A percentile compares a stretch with the other conserved stretches of the same genome.
phyloP scores from a whole-genome alignment of 345 rosid genomes.

The Hibiscus trionum region DNA sequence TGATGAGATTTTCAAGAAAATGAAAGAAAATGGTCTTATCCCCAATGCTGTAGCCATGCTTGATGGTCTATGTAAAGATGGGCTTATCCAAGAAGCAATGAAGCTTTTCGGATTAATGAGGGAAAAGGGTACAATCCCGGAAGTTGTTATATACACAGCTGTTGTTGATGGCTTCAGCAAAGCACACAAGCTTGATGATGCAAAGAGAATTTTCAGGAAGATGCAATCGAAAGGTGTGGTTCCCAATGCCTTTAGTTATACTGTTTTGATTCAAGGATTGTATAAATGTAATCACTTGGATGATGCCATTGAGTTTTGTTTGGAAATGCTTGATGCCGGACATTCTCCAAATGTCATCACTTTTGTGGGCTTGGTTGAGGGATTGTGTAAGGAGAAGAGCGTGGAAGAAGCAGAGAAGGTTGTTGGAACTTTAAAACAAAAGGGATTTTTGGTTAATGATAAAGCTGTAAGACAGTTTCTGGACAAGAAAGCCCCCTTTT shows the following conservation, averaged over 20 bases:
- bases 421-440: slow-evolving; percentile 36
- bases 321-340: slow-evolving; percentile 76
- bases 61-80: slow-evolving; percentile 94
- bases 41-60: slow-evolving; percentile 92
- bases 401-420: slow-evolving; percentile 46
- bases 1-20: slow-evolving; percentile 61
- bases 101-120: slow-evolving; percentile 77
- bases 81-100: slow-evolving; percentile 85
- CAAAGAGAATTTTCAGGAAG: slow-evolving; percentile 58
- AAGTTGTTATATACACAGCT: slow-evolving; percentile 82
- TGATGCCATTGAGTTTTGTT: slow-evolving; percentile 50
- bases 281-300: slow-evolving; percentile 42
- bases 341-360: slow-evolving; percentile 72
- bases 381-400: slow-evolving; percentile 53
- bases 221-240: slow-evolving; percentile 59
- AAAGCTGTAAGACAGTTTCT: slow-evolving; percentile 69
- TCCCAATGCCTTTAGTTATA: slow-evolving; percentile 68
- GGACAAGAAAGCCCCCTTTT: slow-evolving; percentile 60
- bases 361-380: slow-evolving; percentile 82
- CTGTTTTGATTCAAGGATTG: slow-evolving; percentile 56
- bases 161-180: slow-evolving; percentile 87
- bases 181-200: slow-evolving; percentile 47
- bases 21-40: slow-evolving; percentile 88
- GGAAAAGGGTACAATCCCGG: slow-evolving; percentile 80
- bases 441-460: slow-evolving; percentile 51